A percentile compares a stretch with the other conserved stretches of the same genome.
Evolutionary conservation across 1,139 yeast genomes (phyloP).

Genomic region (Geotrichum aggregatum): DNA sequence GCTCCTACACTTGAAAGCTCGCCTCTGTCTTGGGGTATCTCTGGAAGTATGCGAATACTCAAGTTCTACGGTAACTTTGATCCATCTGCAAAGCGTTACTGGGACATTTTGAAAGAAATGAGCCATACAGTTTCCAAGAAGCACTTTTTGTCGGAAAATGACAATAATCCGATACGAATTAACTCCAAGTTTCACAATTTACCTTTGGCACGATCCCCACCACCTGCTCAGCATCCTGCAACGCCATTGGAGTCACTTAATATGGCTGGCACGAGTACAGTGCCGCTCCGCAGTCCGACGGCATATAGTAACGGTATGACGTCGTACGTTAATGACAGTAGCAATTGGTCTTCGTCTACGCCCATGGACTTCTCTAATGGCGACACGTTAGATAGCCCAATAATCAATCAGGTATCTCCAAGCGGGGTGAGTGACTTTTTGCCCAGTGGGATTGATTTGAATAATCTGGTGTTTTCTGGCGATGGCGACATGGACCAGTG

Average conservation of each 20-base stretch:
- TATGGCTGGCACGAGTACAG: background rate
- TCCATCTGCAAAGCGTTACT: constrained; percentile 26
- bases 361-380: background rate
- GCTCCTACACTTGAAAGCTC: constrained; percentile 23
- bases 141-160: background rate
- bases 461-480: constrained; percentile 9
- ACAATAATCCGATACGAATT: background rate
- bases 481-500: constrained; percentile 11
- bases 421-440: background rate
- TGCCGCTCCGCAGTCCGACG: background rate
- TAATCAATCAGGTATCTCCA: background rate
- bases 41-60: constrained; percentile 23
- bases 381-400: background rate
- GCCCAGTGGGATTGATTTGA: constrained; percentile 9
- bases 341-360: background rate
- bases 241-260: too few species aligned
- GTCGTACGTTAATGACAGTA: background rate
- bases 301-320: background rate
- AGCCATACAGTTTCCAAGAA: constrained; percentile 3
- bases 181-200: background rate
- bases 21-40: constrained; percentile 24
- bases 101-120: constrained; percentile 26
- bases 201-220: constrained; percentile 5
- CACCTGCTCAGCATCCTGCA: too few species aligned
- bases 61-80: constrained; percentile 25